Evolutionary conservation across 1,284 basidiomycete species (phyloP), one percentile per base, ranked within the genome.

Genomic region (Trichosporon coremiiforme): DNA sequence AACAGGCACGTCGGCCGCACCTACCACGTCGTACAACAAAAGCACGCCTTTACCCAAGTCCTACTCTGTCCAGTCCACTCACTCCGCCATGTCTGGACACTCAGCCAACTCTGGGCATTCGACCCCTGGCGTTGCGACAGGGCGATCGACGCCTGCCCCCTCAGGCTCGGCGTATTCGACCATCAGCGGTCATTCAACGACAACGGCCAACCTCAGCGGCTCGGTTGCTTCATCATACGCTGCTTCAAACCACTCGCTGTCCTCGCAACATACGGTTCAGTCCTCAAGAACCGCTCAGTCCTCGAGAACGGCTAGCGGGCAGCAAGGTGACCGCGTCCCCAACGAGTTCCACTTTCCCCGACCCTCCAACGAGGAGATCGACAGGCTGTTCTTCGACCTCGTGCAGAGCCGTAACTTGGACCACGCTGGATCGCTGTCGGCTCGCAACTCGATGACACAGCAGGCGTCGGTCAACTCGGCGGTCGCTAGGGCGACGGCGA

Each of bases 321-420:
- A 45, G 31, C 64, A 47, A 20, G 25, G 29, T 22, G 64, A 70
- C 50, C 50, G 50, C 8, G 89, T 91, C 35, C 29, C 57, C 7
- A 62, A 17, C 31, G 89, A 90, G 57, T 94, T 93, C 76, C 73
- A 85, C 70, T 91, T 93, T 70, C 88, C 89, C 7, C 87, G 90
- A 9, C 94, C 94, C 12, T 87, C 86, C 12, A 89, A 91, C 73
- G 87, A 88, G 53, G 89, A 92, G 68, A 89, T 97, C 47, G 90
- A 94, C 78, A 84, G 83, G 2, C 83, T 94, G 68, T 96, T 95
- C 79, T 88, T 91, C 73, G 87, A 89, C 68, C 88, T 95, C 66
- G 87, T 89, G 74, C 86, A 87, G 65, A 89, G 87, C 66, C 87
- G 91, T 55, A 90, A 89, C 74, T 80, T 93, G 10, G 87, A 84